Evolutionary conservation across 2,329 filamentous ascomycete genomes (phyloP).

Genomic region (Trematosphaeria pertusa): DNA sequence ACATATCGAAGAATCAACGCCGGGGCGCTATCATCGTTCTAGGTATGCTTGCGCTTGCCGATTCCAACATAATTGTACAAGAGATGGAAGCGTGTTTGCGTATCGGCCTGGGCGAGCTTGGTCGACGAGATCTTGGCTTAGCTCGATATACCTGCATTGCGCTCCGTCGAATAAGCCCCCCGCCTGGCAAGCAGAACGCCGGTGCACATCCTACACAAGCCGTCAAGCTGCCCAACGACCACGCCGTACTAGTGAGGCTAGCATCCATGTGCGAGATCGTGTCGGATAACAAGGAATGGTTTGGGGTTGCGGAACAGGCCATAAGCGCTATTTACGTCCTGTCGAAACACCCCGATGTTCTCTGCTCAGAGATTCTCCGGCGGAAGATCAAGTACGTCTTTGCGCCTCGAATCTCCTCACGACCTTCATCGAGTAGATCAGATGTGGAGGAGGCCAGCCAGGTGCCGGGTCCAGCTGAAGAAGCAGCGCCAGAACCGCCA

Average conservation of each 20-base stretch:
- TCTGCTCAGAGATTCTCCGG: slow-evolving; percentile 89
- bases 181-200: slow-evolving; percentile 69
- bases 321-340: slow-evolving; percentile 94
- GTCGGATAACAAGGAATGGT: slow-evolving; percentile 91
- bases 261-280: slow-evolving; percentile 85
- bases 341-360: slow-evolving; percentile 89
- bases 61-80: slow-evolving; percentile 88
- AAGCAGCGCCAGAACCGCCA: slow-evolving; percentile 30
- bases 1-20: slow-evolving; percentile 90
- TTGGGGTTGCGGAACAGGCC: slow-evolving; percentile 93
- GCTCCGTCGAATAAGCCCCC: slow-evolving; percentile 84
- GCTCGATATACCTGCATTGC: slow-evolving; percentile 97
- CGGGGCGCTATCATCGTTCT: slow-evolving; percentile 94
- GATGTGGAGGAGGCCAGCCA: slow-evolving; percentile 39
- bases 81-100: slow-evolving; percentile 95
- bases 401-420: slow-evolving; percentile 60
- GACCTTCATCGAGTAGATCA: slow-evolving; percentile 39
- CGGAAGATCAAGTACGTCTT: slow-evolving; percentile 86
- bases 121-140: slow-evolving; percentile 81
- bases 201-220: slow-evolving; percentile 62
- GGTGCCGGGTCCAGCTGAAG: slow-evolving; percentile 17
- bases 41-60: slow-evolving; percentile 93
- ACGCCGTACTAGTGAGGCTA: slow-evolving; percentile 81
- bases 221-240: slow-evolving; percentile 86
- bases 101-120: slow-evolving; percentile 83